Base-by-base conservation (phyloP, 164 flowering plant species). In the Macadamia tetraphylla region DNA sequence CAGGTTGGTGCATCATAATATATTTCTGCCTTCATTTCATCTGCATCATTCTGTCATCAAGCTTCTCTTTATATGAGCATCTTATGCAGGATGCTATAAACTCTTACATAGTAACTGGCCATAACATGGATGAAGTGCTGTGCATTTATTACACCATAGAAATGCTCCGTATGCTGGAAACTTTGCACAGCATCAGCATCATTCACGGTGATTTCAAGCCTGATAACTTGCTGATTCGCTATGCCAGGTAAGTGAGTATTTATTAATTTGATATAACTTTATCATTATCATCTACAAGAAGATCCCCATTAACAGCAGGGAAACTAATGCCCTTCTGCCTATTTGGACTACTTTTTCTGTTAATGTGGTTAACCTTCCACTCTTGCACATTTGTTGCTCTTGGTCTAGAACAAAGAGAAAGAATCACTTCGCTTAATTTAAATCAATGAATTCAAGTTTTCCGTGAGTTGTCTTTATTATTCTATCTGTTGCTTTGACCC, bases 171-270 rank as follows among this genome's bases (percentile, higher is more conserved):
- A 95, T 92, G 84, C 79, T 92, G 72, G 99, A 95, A 78, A 86
- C 77, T 60, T 78, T 95, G 78, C 98, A 95, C 70, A 63, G 70
- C 61, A 84, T 78, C 68, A 88, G 82, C 60, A 88, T 95, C 72
- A 87, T 95, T 76, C 99, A 95, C 77, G 99, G 99, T 59, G 99
- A 95, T 72, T 95, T 92, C 81, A 95, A 95, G 79, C 96, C 99
- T 73, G 98, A 95, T 74, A 95, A 95, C 76, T 77, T 95, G 70
- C 88, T 95, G 18, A 81, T 95, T 63, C 92, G 97, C 32, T 85
- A 90, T 80, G 73, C 97, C 29, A 84, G 89, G 97, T 94, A 81
- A 75, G 3, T 14, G 31, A 67, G 48, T 29, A 31, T 60, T 52
- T 68, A 8, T n/a, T 8, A n/a, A 23, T 55, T 18, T 23, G 65